Percentiles rank a stretch among this genome's conserved stretches.
phyloP scores from a whole-genome alignment of 768 basidiomycete species.

The Suillus tomentosus region DNA sequence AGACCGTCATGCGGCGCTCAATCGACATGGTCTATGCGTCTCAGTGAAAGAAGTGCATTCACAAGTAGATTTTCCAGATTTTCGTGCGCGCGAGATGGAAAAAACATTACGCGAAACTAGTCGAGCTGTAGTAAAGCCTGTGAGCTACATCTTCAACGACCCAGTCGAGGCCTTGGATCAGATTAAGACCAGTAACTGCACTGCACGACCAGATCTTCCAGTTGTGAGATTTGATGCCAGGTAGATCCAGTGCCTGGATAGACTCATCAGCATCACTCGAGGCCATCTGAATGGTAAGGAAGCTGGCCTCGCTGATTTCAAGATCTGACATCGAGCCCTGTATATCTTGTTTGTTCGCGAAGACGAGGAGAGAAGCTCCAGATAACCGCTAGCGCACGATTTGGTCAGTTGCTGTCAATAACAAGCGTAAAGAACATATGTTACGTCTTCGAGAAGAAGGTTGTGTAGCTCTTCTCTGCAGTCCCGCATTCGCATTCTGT shows the following conservation, averaged over 20 bases:
- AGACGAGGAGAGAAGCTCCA: slow-evolving; percentile 93
- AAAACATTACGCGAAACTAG: slow-evolving; percentile 17
- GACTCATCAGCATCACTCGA: slow-evolving; percentile 1
- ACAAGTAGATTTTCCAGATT: neutral
- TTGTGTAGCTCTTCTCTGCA: slow-evolving; percentile 86
- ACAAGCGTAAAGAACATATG: slow-evolving; percentile 24
- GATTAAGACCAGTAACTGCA: slow-evolving; percentile 85
- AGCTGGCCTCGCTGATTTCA: slow-evolving; percentile 82
- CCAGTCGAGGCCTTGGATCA: slow-evolving; percentile 89
- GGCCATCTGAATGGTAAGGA: slow-evolving; percentile 10
- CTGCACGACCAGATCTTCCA: slow-evolving; percentile 94
- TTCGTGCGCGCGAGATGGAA: neutral
- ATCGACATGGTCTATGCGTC: neutral
- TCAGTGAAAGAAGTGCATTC: slow-evolving; percentile 1
- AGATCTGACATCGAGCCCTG: slow-evolving; percentile 77
- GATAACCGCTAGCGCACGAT: slow-evolving; percentile 66
- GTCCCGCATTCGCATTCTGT: slow-evolving; percentile 86
- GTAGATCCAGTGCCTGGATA: slow-evolving; percentile 77
- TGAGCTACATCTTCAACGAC: slow-evolving; percentile 85
- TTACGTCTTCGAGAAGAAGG: slow-evolving; percentile 90
- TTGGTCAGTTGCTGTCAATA: neutral
- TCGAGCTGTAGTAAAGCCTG: slow-evolving; percentile 80
- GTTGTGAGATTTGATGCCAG: slow-evolving; percentile 80
- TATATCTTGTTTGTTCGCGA: slow-evolving; percentile 98
- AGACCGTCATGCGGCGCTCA: neutral